These are phyloP conservation scores for Neurospora sp. DNA, from an alignment of 495 filamentous ascomycete genomes.

Conservation along the genomic window DNA sequence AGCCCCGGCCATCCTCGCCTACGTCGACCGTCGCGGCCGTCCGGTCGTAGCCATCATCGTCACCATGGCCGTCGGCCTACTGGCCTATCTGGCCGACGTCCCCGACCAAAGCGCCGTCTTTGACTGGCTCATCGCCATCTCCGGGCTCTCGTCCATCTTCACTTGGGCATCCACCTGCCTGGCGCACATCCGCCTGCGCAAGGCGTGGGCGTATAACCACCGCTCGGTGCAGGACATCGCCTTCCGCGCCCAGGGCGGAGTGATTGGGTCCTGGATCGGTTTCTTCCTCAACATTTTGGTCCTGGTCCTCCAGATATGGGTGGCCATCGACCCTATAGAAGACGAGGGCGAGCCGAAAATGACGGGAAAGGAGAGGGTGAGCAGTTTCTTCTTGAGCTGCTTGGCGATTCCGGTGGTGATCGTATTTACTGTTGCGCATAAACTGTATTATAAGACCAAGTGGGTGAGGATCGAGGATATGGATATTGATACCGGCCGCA, in stretches of 20 bases:
- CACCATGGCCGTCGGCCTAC: slow-evolving; percentile 60
- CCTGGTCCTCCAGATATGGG: slow-evolving; percentile 85
- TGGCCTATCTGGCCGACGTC: slow-evolving; percentile 68
- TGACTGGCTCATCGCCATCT: slow-evolving; percentile 83
- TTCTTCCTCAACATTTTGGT: slow-evolving; percentile 69
- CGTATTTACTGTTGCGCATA: slow-evolving; percentile 66
- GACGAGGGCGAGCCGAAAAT: too few species aligned
- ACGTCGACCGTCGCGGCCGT: slow-evolving; percentile 76
- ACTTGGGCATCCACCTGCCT: slow-evolving; percentile 90
- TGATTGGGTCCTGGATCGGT: slow-evolving; percentile 78
- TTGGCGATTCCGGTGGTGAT: slow-evolving; percentile 76
- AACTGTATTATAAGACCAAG: slow-evolving; percentile 61
- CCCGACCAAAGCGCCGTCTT: slow-evolving; percentile 54
- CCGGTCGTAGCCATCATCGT: slow-evolving; percentile 63
- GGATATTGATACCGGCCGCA: slow-evolving; percentile 80
- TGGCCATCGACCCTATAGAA: slow-evolving; percentile 50
- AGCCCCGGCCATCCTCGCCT: slow-evolving; percentile 64
- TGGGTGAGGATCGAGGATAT: slow-evolving; percentile 59
- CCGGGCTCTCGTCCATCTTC: slow-evolving; percentile 80
- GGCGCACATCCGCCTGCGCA: slow-evolving; percentile 82
- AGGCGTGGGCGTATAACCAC: slow-evolving; percentile 62
- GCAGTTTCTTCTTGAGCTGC: slow-evolving; percentile 70
- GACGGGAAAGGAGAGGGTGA: slow-evolving; percentile 30
- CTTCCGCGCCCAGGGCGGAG: slow-evolving; percentile 70
- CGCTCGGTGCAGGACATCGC: slow-evolving; percentile 70